Percentiles rank a stretch among this genome's conserved stretches.
These are phyloP conservation scores for Paecilomyces niveus DNA, from an alignment of 2,329 filamentous ascomycete species.

Conservation along the genomic window DNA sequence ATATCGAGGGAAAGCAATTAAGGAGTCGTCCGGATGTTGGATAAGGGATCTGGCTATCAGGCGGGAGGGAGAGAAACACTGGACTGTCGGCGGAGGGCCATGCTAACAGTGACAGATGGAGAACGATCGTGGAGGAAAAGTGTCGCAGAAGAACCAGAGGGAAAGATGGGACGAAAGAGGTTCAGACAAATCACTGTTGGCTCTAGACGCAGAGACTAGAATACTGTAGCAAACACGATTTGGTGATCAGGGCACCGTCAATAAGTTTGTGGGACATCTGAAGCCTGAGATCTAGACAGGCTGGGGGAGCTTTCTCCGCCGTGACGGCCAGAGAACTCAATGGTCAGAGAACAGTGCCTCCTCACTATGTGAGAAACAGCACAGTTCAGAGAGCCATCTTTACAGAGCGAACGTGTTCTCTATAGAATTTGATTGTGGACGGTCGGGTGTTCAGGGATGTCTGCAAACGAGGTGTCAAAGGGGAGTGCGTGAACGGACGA, in stretches of 20 bases:
- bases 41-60: conserved; percentile 16
- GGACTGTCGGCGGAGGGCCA: conserved; percentile 27
- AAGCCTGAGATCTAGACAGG: conserved; percentile 21
- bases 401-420: neutral
- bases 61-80: conserved; percentile 25
- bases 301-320: conserved; percentile 34
- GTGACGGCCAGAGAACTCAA: conserved; percentile 19
- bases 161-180: conserved; percentile 7
- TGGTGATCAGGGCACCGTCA: conserved; percentile 17
- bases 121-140: conserved; percentile 5
- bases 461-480: conserved; percentile 7
- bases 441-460: conserved; percentile 6
- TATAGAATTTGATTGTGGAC: conserved; percentile 6
- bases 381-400: conserved; percentile 11
- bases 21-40: neutral
- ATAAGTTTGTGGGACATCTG: conserved; percentile 14
- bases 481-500: conserved; percentile 6
- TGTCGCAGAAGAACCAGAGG: conserved; percentile 1
- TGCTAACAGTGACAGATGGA: conserved; percentile 26
- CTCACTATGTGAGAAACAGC: conserved; percentile 19
- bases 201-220: conserved; percentile 5
- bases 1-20: neutral
- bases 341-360: conserved; percentile 18
- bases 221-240: conserved; percentile 13
- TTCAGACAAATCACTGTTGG: conserved; percentile 9